Evolutionary conservation across 208 protist genomes (phyloP), one percentile per base, ranked within the genome.

Genomic region (Acanthamoeba triangularis): DNA sequence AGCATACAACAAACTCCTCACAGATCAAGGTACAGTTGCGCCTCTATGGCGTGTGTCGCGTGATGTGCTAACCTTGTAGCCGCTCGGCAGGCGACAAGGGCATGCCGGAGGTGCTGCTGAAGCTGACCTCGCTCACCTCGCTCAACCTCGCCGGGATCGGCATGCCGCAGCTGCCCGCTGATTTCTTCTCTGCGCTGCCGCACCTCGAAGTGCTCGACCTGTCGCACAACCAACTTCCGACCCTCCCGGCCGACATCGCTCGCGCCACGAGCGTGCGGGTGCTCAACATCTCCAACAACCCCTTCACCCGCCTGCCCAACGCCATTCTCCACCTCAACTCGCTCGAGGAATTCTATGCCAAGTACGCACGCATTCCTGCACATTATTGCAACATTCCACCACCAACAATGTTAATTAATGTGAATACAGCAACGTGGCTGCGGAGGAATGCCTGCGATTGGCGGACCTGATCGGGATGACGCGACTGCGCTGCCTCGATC

Each of bases 141-240:
- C 78, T 85, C 78, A 56, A 61, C 25, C 44, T 85, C 8, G 78
- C 78, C n/a, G 78, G 78, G 14, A 85, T 49, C 25, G 41, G 78
- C 6, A 18, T 85, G 23, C 14, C 44, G 41, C 18, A n/a, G 6
- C 44, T 85, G 28, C 56, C 54, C 16, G 16, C 47, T 16, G 44
- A 92, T 33, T 92, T 92, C 28, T 92, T 92, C 85, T 7, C 85
- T 11, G 14, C 85, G 20, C 59, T 92, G 8, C 59, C 59, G 23
- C 13, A 23, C 28, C 59, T 92, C 14, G 59, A 74, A 30, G 20
- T 11, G 28, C 63, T 92, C 59, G 85, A 92, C 63, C 54, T 92
- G 20, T 67, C 85, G 23, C 59, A n/a, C 56, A 92, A 92, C 44
- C 11, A 13, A 23, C 54, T 92, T 0, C 6, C 85, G 18, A 72